Evolutionary conservation across 1,139 yeast species (phyloP).

Genomic region (Saccharomyces hybrid): DNA sequence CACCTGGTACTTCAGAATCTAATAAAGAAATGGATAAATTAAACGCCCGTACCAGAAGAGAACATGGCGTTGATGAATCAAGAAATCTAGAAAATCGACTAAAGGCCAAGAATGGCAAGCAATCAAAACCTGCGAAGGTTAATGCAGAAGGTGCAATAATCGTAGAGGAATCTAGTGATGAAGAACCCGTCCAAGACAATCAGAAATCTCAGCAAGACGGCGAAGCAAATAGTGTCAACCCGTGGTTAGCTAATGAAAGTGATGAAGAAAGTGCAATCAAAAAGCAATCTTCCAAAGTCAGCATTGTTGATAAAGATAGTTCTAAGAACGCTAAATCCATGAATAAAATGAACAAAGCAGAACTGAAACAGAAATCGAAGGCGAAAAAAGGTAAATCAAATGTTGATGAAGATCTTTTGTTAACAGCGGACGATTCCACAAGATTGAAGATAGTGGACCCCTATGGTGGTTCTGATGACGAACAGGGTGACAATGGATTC

Average conservation of each 20-base stretch:
- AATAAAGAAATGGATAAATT: constrained; percentile 39
- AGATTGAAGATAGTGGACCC: constrained; percentile 41
- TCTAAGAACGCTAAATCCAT: constrained; percentile 41
- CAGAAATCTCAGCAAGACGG: constrained; percentile 6
- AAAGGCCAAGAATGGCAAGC: constrained; percentile 9
- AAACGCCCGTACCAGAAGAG: constrained; percentile 37
- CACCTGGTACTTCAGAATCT: constrained; percentile 54
- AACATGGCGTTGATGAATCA: constrained; percentile 49
- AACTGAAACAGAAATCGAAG: constrained; percentile 32
- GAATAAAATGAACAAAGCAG: constrained; percentile 43
- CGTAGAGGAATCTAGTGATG: constrained; percentile 5
- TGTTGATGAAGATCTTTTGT: constrained; percentile 21
- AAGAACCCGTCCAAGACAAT: constrained; percentile 6
- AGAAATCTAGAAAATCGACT: constrained; percentile 41
- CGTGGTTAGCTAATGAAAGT: constrained; percentile 51
- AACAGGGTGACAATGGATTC: constrained; percentile 27
- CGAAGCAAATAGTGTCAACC: constrained; percentile 39
- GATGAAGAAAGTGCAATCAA: constrained; percentile 25
- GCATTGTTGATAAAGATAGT: constrained; percentile 51
- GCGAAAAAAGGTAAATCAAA: constrained; percentile 7
- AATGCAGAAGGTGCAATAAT: constrained; percentile 5
- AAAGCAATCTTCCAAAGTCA: constrained; percentile 47
- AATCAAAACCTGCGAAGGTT: constrained; percentile 3
- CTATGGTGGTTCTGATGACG: constrained; percentile 37
- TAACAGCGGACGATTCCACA: constrained; percentile 22